Percentiles rank a stretch among this genome's conserved stretches.
Evolutionary conservation across 805 yeast genomes (phyloP).

Genomic region (Spathaspora passalidarum): DNA sequence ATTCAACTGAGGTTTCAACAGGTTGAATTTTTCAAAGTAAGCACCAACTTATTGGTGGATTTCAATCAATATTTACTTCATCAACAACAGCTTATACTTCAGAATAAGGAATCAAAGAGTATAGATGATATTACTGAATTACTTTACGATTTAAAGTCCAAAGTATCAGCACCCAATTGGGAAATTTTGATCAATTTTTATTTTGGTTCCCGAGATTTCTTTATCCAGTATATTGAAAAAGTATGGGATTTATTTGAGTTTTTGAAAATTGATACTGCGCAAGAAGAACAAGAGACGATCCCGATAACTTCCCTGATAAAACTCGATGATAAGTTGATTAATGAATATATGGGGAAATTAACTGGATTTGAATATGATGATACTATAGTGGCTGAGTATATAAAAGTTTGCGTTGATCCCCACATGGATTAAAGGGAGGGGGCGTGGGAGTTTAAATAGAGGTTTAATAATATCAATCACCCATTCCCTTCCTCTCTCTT

Average conservation of each 20-base stretch:
- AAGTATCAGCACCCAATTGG: constrained; percentile 9
- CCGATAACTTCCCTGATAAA: constrained; percentile 13
- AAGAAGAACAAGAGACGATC: constrained; percentile 7
- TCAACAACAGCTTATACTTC: not conserved
- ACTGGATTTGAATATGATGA: constrained; percentile 19
- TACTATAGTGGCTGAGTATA: constrained; percentile 20
- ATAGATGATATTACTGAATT: constrained; percentile 9
- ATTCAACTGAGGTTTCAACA: not conserved
- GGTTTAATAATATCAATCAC: too few relatives aligned
- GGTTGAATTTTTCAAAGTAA: constrained; percentile 7
- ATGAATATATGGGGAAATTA: constrained; percentile 12
- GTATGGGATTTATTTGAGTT: constrained; percentile 22
- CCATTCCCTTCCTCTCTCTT: too few relatives aligned
- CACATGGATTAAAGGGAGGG: constrained; percentile 1
- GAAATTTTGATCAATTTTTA: constrained; percentile 17
- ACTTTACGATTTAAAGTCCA: constrained; percentile 6
- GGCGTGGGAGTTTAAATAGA: too few relatives aligned
- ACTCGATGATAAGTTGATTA: constrained; percentile 18
- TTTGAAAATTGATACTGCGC: constrained; percentile 10
- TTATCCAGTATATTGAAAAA: constrained; percentile 18
- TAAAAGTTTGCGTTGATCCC: constrained; percentile 20
- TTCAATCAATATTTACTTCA: constrained; percentile 5
- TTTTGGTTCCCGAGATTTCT: constrained; percentile 25
- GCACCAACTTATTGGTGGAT: constrained; percentile 9
- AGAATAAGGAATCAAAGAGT: not conserved